phyloP scores from a whole-genome alignment of 108 stramenopile genomes.

The Asterionellopsis glacialis region DNA sequence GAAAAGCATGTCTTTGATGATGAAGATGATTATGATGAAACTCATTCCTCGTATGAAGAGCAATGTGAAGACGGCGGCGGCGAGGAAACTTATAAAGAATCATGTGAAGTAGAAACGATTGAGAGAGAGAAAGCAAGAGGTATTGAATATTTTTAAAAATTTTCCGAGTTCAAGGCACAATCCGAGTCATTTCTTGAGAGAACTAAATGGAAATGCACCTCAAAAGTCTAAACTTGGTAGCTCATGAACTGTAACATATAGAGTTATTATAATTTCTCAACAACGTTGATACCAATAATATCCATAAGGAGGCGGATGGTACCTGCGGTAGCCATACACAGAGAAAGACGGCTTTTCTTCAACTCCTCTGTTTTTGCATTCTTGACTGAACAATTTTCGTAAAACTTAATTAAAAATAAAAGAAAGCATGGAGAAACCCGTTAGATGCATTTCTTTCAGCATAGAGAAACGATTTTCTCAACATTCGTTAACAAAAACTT shows the following conservation, averaged over 20 bases:
- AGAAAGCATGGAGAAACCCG: constrained; percentile 19
- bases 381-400: constrained; percentile 88
- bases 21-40: not conserved
- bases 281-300: constrained; percentile 89
- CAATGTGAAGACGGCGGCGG: not conserved
- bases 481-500: not conserved
- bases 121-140: too few relatives aligned
- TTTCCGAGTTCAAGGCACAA: too few relatives aligned
- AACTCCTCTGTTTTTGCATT: constrained; percentile 75
- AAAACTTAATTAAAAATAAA: constrained; percentile 66
- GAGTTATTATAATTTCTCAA: constrained; percentile 80
- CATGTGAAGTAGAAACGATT: too few relatives aligned
- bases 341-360: constrained; percentile 77
- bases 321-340: constrained; percentile 89
- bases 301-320: constrained; percentile 77
- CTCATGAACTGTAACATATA: too few relatives aligned
- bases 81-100: too few relatives aligned
- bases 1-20: too few relatives aligned
- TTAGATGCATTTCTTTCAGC: too few relatives aligned
- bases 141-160: too few relatives aligned
- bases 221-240: too few relatives aligned
- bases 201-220: too few relatives aligned
- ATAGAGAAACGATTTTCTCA: too few relatives aligned
- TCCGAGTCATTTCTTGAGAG: too few relatives aligned
- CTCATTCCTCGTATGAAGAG: not conserved